Conservation (phyloP, 179 eudicot species). For the Beta lomatogona region DNA sequence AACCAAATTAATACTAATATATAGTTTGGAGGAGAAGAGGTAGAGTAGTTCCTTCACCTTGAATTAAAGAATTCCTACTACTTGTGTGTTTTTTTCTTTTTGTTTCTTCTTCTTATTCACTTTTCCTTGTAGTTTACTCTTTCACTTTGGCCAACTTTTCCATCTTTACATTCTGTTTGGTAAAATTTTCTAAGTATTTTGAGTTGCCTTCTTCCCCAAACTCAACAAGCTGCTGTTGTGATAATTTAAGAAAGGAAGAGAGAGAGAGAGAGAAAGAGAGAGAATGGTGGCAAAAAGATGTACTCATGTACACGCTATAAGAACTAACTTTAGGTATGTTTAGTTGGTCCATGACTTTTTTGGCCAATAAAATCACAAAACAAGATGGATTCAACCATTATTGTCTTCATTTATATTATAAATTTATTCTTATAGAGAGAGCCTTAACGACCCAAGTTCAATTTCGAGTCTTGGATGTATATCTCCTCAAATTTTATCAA, state of each 20-base stretch:
- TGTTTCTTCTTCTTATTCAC: not conserved
- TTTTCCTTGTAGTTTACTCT: slow-evolving; percentile 38
- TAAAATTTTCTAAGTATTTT: not conserved
- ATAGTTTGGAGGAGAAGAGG: not conserved
- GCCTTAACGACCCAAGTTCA: too few species aligned
- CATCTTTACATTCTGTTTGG: slow-evolving; percentile 12
- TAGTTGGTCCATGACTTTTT: slow-evolving; percentile 32
- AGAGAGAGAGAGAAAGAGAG: not conserved
- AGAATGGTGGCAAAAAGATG: not conserved
- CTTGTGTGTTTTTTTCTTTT: not conserved
- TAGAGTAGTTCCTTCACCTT: slow-evolving; percentile 31
- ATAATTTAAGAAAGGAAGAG: too few species aligned
- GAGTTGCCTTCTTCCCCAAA: not conserved
- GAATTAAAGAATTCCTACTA: slow-evolving; percentile 41
- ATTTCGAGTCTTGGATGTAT: too few species aligned
- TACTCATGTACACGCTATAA: slow-evolving; percentile 21
- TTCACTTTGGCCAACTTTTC: slow-evolving; percentile 11
- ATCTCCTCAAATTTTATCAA: too few species aligned
- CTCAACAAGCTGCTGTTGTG: slow-evolving; percentile 23
- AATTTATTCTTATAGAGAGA: too few species aligned
- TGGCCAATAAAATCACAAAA: not conserved
- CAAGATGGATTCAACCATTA: not conserved
- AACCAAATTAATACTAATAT: slow-evolving; percentile 11
- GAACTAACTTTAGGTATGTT: slow-evolving; percentile 15
- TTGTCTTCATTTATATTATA: not conserved